These are phyloP conservation scores for Myriangium duriaei DNA, from an alignment of 2,329 filamentous ascomycete genomes.

Conservation along the genomic window DNA sequence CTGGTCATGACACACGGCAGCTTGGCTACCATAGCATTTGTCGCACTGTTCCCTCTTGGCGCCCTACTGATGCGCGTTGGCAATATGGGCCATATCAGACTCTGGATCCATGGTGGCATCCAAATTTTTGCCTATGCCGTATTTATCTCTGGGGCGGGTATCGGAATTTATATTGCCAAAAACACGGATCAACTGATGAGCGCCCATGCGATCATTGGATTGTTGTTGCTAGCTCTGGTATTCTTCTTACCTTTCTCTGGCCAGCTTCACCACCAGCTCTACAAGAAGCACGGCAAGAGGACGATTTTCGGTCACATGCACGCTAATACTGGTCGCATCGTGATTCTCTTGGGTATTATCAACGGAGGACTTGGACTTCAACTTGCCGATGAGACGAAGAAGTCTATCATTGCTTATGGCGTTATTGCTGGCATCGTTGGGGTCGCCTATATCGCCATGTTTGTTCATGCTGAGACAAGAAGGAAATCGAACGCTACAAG, in stretches of 20 bases:
- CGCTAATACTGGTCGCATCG: slow-evolving; percentile 17
- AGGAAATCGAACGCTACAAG: slow-evolving; percentile 10
- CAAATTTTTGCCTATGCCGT: slow-evolving; percentile 38
- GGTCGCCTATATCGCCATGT: slow-evolving; percentile 26
- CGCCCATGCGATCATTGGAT: slow-evolving; percentile 43
- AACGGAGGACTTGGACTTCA: slow-evolving; percentile 11
- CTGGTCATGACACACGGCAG: slow-evolving; percentile 30
- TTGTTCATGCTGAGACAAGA: slow-evolving; percentile 19
- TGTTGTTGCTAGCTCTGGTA: slow-evolving; percentile 37
- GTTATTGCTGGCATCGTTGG: slow-evolving; percentile 39
- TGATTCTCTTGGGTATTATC: slow-evolving; percentile 11
- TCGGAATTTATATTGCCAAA: slow-evolving; percentile 39
- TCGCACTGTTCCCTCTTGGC: slow-evolving; percentile 33
- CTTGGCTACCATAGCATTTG: slow-evolving; percentile 32
- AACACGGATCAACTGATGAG: slow-evolving; percentile 25
- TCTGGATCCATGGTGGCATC: slow-evolving; percentile 33
- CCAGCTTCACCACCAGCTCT: slow-evolving; percentile 38
- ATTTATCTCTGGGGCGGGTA: slow-evolving; percentile 36
- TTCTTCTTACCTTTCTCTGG: slow-evolving; percentile 44
- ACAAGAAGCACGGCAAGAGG: slow-evolving; percentile 33
- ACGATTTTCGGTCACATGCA: slow-evolving; percentile 30
- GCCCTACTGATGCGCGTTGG: slow-evolving; percentile 31
- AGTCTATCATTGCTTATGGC: slow-evolving; percentile 32
- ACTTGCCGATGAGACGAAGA: slow-evolving; percentile 9
- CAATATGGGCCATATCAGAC: slow-evolving; percentile 28